Conservation (phyloP, 192 early-diverging fungal genomes). For the Phycomyces blakesleeanus region DNA sequence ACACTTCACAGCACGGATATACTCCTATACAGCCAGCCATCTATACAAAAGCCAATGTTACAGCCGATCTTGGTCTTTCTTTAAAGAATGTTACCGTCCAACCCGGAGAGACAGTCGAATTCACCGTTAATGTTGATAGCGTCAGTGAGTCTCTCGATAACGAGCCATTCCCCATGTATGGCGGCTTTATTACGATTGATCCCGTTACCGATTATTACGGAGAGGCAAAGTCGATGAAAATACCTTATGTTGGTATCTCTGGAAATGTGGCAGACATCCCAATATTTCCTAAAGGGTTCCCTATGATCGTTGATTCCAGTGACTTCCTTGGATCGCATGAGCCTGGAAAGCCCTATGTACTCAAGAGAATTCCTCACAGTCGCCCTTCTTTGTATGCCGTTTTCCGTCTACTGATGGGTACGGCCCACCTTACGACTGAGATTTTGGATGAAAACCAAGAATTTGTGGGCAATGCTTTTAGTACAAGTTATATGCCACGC, state of each 20-base stretch:
- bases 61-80: conserved; percentile 8
- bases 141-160: conserved; percentile 19
- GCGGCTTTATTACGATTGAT: conserved; percentile 40
- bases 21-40: conserved; percentile 15
- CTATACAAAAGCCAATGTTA: conserved; percentile 10
- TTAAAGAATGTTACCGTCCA: neutral
- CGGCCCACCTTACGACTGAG: conserved; percentile 14
- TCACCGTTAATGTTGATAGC: neutral
- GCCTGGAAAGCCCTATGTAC: too few relatives aligned
- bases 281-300: conserved; percentile 35
- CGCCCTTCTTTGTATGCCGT: conserved; percentile 6
- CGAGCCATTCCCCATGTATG: conserved; percentile 35
- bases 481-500: conserved; percentile 12
- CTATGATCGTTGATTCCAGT: conserved; percentile 2
- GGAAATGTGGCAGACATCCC: conserved; percentile 39
- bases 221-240: conserved; percentile 19
- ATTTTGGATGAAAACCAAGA: conserved; percentile 13
- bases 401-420: conserved; percentile 26
- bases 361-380: neutral
- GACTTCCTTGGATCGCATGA: neutral
- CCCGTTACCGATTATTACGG: conserved; percentile 15
- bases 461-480: conserved; percentile 3
- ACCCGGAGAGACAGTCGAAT: conserved; percentile 8
- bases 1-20: conserved; percentile 3
- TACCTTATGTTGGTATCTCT: conserved; percentile 45